Base-by-base conservation (phyloP, 176 grass and related monocot genomes). In the Oryza officinalis region DNA sequence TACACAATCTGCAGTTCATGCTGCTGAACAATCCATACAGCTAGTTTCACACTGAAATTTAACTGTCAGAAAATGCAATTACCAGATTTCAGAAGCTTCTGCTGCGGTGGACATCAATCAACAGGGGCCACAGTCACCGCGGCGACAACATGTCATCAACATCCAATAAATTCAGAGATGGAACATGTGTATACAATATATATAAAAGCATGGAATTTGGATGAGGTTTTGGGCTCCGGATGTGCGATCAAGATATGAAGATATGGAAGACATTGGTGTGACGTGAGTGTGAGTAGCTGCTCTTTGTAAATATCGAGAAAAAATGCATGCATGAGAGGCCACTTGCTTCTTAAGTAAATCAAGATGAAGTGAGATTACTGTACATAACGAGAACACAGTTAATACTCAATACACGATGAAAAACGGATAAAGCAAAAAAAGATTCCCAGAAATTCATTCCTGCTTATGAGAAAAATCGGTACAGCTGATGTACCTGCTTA, bases 101-200 rank as follows among this genome's bases (percentile, higher is more conserved):
- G 77, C 0, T 75, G 60, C 59, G 28, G 30, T 10, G 35, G 61
- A 85, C 33, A 75, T 50, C 30, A 43, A 32, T 4, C 86, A 78
- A 72, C 72, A 59, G 27, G 27, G 28, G 83, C 83, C 88, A 37
- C 41, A 27, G 47, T 32, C 72, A 15, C 25, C 64, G 0, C 52
- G 75, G 28, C 82, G 61, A 72, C 80, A 83, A 17, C 79, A 59
- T 38, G 60, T 67, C 66, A 83, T 89, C 64, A 72, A 9, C 69
- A 79, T 92, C 44, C 78, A 74, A 40, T 88, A 92, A 69, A 3
- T 10, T 13, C 73, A 33, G 57, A 43, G 9, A 7, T 26, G 20
- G 27, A n/a, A 4, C 3, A 38, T 27, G 1, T 26, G 31, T 15
- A 7, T 8, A 7, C 8, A 1, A 30, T 38, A 38, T 31, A 69